These are phyloP conservation scores for Leccinum subrobustum DNA, from an alignment of 1,284 basidiomycete species.

Conservation along the genomic window DNA sequence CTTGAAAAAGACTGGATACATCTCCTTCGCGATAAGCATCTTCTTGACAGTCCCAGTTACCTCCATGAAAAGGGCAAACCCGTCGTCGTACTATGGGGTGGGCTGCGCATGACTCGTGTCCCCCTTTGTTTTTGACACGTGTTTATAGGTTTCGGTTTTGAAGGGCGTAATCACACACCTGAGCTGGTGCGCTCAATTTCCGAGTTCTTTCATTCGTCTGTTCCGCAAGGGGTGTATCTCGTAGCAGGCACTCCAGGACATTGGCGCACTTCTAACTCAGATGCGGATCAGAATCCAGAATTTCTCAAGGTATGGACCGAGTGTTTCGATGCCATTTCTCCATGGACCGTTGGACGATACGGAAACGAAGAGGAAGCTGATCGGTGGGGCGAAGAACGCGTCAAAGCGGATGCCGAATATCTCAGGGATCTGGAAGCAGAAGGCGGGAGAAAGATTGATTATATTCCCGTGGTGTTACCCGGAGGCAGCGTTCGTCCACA, in stretches of 20 bases:
- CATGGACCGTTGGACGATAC: constrained; percentile 74
- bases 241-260: constrained; percentile 65
- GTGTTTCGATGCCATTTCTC: constrained; percentile 72
- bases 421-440: constrained; percentile 50
- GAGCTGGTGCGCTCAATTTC: constrained; percentile 53
- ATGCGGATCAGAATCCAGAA: constrained; percentile 63
- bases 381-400: constrained; percentile 53
- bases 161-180: constrained; percentile 61
- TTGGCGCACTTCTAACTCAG: constrained; percentile 66
- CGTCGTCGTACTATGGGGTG: constrained; percentile 71
- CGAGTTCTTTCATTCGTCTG: constrained; percentile 52
- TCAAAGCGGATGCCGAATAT: constrained; percentile 60
- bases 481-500: constrained; percentile 63
- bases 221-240: constrained; percentile 72
- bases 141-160: constrained; percentile 59
- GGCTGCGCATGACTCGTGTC: neutral
- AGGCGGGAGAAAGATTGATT: constrained; percentile 57
- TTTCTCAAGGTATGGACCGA: constrained; percentile 67
- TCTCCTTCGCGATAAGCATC: constrained; percentile 54
- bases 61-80: constrained; percentile 63
- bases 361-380: constrained; percentile 56
- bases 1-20: constrained; percentile 69
- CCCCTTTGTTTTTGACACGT: neutral
- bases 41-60: constrained; percentile 71
- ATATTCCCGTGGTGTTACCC: constrained; percentile 72